phyloP scores from a whole-genome alignment of 768 basidiomycete genomes.

The Hericium coralloides region DNA sequence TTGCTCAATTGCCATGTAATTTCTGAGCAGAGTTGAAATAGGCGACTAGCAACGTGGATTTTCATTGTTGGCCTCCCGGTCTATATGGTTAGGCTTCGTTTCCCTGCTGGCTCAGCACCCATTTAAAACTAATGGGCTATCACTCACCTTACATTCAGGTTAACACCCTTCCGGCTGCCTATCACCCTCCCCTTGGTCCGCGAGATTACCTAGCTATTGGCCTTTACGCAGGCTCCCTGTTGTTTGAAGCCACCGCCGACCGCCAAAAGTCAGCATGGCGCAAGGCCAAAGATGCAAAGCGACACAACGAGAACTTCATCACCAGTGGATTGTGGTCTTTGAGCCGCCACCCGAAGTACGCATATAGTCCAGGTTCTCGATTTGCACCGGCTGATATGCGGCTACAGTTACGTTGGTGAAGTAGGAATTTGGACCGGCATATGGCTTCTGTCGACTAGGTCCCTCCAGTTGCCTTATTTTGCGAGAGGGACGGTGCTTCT shows the following conservation, averaged over 20 bases:
- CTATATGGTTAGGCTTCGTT: constrained; percentile 33
- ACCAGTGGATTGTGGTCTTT: constrained; percentile 57
- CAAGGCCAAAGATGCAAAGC: constrained; percentile 43
- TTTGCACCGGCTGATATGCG: neutral
- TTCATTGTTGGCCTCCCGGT: constrained; percentile 61
- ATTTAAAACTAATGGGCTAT: neutral
- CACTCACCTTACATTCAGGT: constrained; percentile 12
- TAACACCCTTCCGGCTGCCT: constrained; percentile 42
- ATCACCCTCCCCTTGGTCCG: constrained; percentile 41
- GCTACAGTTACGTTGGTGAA: constrained; percentile 61
- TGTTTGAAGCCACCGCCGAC: constrained; percentile 58
- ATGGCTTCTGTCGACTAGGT: constrained; percentile 44
- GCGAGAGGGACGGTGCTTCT: constrained; percentile 35
- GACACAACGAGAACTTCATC: constrained; percentile 67
- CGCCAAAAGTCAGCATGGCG: constrained; percentile 59
- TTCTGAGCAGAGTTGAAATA: neutral
- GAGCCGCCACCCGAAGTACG: constrained; percentile 68
- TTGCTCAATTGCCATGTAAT: neutral
- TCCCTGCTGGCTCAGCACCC: neutral
- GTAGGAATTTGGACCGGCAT: constrained; percentile 63
- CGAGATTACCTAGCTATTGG: constrained; percentile 47
- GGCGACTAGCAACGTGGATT: constrained; percentile 50
- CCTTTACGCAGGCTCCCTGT: constrained; percentile 46
- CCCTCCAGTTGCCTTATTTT: constrained; percentile 37
- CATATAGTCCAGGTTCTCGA: neutral